These are phyloP conservation scores for Blastomyces parvus DNA, from an alignment of 2,329 filamentous ascomycete genomes.

Conservation along the genomic window DNA sequence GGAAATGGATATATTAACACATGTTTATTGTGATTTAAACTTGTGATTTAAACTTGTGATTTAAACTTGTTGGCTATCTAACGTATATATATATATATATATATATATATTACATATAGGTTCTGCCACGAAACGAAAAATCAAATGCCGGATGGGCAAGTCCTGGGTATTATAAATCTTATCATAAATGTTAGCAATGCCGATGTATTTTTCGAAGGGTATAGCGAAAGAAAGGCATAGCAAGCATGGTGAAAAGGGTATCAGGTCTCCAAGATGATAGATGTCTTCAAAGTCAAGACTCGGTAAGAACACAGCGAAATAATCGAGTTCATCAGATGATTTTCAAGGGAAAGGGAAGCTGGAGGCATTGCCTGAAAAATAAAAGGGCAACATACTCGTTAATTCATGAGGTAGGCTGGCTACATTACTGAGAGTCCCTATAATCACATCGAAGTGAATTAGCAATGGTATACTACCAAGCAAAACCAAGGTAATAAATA, in stretches of 20 bases:
- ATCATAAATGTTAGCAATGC: not conserved
- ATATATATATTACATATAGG: no score
- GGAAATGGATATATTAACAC: not conserved
- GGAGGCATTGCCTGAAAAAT: conserved; percentile 7
- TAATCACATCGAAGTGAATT: conserved; percentile 23
- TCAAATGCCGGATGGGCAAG: not conserved
- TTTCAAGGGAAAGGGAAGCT: conserved; percentile 10
- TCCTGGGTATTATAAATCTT: not conserved
- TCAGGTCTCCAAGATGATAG: conserved; percentile 61
- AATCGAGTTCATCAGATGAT: conserved; percentile 48
- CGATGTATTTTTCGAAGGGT: not conserved
- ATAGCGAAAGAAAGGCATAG: not conserved
- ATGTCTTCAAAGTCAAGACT: conserved; percentile 50
- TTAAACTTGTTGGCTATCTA: not conserved
- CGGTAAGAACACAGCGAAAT: conserved; percentile 58
- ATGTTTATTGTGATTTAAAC: not conserved
- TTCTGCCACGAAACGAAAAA: not conserved
- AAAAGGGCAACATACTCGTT: conserved; percentile 5
- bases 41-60: no score
- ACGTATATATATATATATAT: not conserved
- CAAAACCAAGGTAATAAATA: conserved; percentile 15
- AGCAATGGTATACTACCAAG: conserved; percentile 15
- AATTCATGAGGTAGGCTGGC: conserved; percentile 1
- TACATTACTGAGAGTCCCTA: conserved; percentile 12
- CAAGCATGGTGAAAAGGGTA: conserved; percentile 10